phyloP scores from a whole-genome alignment of 768 basidiomycete genomes.

The Boletellus ananas region DNA sequence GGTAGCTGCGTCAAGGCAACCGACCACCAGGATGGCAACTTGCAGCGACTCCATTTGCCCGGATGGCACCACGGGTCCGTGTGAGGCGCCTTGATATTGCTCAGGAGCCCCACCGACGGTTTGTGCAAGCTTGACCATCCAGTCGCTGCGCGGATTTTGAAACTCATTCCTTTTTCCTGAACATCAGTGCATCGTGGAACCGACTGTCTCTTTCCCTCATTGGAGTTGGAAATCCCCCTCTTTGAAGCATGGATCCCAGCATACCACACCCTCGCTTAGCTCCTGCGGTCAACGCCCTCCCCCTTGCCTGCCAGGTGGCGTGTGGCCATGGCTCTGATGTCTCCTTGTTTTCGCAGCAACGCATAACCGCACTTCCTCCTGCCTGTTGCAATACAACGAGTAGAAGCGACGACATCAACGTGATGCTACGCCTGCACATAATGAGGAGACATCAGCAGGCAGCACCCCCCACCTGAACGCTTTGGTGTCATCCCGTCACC shows the following conservation, averaged over 20 bases:
- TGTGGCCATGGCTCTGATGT: conserved; percentile 16
- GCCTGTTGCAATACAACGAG: conserved; percentile 21
- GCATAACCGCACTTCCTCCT: conserved; percentile 22
- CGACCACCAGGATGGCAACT: conserved; percentile 3
- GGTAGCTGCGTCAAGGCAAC: conserved; percentile 7
- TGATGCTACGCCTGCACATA: conserved; percentile 26
- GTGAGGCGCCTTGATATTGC: neutral
- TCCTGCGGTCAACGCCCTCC: conserved; percentile 22
- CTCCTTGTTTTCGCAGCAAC: conserved; percentile 21
- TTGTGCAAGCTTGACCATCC: neutral
- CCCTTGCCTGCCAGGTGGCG: conserved; percentile 28
- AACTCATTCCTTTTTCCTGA: conserved; percentile 6
- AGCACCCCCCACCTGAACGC: conserved; percentile 14
- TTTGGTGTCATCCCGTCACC: conserved; percentile 8
- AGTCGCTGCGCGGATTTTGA: conserved; percentile 12
- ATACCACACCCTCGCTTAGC: conserved; percentile 26
- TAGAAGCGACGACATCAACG: conserved; percentile 27
- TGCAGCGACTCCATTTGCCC: neutral
- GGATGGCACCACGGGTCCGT: conserved; percentile 6
- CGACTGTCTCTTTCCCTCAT: conserved; percentile 3
- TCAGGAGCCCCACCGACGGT: conserved; percentile 1
- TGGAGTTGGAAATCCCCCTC: conserved; percentile 15
- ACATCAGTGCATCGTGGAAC: conserved; percentile 4
- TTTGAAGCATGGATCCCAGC: conserved; percentile 19
- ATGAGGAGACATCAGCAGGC: conserved; percentile 23